Evolutionary conservation across 2,329 filamentous ascomycete genomes (phyloP).

Genomic region (Fusarium coffeatum): DNA sequence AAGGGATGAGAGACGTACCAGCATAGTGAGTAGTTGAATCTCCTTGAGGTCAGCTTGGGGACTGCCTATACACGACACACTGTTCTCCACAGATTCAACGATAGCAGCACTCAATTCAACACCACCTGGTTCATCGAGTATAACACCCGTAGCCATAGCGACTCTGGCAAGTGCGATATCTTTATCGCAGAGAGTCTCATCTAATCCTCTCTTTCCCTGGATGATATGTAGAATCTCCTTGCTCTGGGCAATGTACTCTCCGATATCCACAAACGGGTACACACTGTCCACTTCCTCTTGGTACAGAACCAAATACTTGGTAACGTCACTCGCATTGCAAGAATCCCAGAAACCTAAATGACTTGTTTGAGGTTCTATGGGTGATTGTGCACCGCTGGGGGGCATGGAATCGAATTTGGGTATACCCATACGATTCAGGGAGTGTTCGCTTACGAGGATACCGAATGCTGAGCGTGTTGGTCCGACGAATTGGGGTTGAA

Average conservation of each 20-base stretch:
- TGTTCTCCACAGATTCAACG: conserved; percentile 47
- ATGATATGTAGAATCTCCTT: conserved; percentile 46
- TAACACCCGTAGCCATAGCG: conserved; percentile 50
- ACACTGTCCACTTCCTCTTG: conserved; percentile 56
- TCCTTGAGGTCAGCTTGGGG: conserved; percentile 51
- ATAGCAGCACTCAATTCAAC: conserved; percentile 47
- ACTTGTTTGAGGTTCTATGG: conserved; percentile 8
- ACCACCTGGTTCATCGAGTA: conserved; percentile 50
- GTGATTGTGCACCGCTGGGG: conserved; percentile 41
- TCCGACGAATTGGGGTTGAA: conserved; percentile 53
- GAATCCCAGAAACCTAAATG: conserved; percentile 41
- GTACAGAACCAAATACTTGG: conserved; percentile 51
- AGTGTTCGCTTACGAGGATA: conserved; percentile 51
- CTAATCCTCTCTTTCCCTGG: neutral
- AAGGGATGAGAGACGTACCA: conserved; percentile 36
- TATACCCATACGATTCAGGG: conserved; percentile 53
- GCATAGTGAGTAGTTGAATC: conserved; percentile 49
- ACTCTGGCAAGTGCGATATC: conserved; percentile 52
- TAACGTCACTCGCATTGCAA: conserved; percentile 44
- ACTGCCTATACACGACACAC: conserved; percentile 45
- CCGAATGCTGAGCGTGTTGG: conserved; percentile 52
- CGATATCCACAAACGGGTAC: conserved; percentile 51
- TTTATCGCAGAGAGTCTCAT: conserved; percentile 20
- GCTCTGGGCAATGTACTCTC: conserved; percentile 42
- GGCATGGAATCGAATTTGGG: conserved; percentile 46